Conservation (phyloP, 495 filamentous ascomycete species). For the Barbatosphaeria neglecta region DNA sequence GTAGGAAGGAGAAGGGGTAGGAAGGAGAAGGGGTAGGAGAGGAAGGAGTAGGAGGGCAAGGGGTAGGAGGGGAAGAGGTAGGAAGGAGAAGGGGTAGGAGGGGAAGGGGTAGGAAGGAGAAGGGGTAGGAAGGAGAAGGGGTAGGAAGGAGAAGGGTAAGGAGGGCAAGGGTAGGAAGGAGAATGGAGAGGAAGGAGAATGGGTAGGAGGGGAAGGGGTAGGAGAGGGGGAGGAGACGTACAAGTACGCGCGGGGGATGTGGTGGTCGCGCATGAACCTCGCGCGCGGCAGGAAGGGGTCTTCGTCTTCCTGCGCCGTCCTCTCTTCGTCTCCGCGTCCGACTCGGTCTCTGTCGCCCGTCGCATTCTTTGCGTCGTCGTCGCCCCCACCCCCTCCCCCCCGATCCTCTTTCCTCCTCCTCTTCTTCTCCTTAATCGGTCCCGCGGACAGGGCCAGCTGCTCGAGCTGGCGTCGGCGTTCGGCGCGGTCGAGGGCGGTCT, state of each 20-base stretch:
- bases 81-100: no score
- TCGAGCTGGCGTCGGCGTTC: not conserved
- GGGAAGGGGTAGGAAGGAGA: no score
- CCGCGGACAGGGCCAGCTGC: conserved; percentile 2
- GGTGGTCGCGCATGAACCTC: conserved; percentile 20
- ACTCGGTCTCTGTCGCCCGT: no score
- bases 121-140: no score
- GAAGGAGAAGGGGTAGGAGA: no score
- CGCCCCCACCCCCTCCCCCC: conserved; percentile 11
- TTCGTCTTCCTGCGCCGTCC: conserved; percentile 1
- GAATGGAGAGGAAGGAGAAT: not conserved
- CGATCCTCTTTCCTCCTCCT: no score
- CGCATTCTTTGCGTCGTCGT: conserved; percentile 5
- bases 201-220: not conserved
- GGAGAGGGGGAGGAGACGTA: conserved; percentile 2
- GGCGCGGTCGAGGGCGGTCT: conserved; percentile 5
- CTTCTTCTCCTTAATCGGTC: conserved; percentile 7
- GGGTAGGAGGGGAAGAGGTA: no score
- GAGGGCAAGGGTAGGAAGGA: no score
- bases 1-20: no score
- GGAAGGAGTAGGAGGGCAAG: no score
- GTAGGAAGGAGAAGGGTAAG: no score
- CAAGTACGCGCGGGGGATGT: conserved; percentile 19
- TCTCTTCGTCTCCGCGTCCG: no score
- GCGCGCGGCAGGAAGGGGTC: conserved; percentile 11